These are phyloP conservation scores for Aschersonia sp. DNA, from an alignment of 2,329 filamentous ascomycete genomes.

Conservation along the genomic window DNA sequence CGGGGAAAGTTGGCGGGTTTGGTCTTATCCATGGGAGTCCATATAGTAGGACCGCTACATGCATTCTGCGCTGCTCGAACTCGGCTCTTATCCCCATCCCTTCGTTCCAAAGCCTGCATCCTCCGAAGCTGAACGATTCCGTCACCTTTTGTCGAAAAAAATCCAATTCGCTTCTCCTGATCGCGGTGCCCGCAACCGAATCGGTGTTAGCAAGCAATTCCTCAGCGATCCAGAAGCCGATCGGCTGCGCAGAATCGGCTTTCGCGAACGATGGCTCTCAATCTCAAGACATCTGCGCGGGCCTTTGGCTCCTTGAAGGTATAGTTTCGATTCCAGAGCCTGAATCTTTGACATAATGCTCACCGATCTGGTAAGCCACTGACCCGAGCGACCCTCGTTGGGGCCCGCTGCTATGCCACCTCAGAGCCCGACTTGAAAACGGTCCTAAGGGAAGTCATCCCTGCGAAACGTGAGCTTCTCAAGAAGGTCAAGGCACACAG, in stretches of 20 bases:
- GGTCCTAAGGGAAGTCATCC: slow-evolving; percentile 70
- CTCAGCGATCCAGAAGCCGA: background rate
- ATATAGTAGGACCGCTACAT: too few species aligned
- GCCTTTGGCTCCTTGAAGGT: slow-evolving; percentile 52
- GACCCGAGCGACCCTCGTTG: slow-evolving; percentile 14
- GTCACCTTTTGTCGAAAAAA: too few species aligned
- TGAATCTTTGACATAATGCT: background rate
- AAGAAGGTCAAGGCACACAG: slow-evolving; percentile 84
- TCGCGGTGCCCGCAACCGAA: background rate
- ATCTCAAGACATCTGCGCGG: slow-evolving; percentile 44
- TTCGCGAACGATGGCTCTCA: slow-evolving; percentile 43
- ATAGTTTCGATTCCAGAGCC: slow-evolving; percentile 11
- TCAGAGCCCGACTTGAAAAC: slow-evolving; percentile 83
- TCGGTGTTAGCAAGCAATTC: background rate
- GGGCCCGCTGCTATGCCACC: slow-evolving; percentile 50
- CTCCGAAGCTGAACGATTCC: too few species aligned
- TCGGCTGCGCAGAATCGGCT: background rate
- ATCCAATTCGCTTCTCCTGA: too few species aligned
- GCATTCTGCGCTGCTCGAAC: too few species aligned
- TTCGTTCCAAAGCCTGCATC: too few species aligned
- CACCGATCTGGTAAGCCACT: background rate
- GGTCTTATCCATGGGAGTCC: too few species aligned
- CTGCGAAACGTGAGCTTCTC: slow-evolving; percentile 81
- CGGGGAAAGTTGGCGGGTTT: background rate
- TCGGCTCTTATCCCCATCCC: too few species aligned